Conservation (phyloP, 2,329 filamentous ascomycete species). For the Bipolaris bicolor region DNA sequence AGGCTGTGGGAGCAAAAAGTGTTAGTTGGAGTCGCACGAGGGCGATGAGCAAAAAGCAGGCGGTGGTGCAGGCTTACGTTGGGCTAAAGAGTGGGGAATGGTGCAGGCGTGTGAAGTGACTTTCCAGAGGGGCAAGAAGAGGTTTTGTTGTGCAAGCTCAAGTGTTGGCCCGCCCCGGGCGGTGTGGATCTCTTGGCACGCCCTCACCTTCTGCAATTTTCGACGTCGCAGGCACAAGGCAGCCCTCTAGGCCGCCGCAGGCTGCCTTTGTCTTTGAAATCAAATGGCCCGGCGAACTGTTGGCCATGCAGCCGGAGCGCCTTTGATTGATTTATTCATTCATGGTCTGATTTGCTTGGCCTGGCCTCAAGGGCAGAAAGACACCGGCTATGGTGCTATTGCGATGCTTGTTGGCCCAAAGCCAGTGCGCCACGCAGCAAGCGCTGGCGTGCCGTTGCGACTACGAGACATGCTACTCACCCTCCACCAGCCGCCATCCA, state of each 20-base stretch:
- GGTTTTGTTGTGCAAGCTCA: slow-evolving; percentile 43
- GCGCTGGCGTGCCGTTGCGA: slow-evolving; percentile 17
- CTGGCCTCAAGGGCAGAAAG: slow-evolving; percentile 18
- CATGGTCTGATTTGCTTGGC: neutral
- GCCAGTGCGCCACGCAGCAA: slow-evolving; percentile 46
- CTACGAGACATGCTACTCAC: too few relatives aligned
- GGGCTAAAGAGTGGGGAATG: slow-evolving; percentile 37
- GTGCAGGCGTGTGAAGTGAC: slow-evolving; percentile 29
- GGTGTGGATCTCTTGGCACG: slow-evolving; percentile 34
- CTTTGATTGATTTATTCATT: neutral
- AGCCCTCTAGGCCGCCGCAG: slow-evolving; percentile 32
- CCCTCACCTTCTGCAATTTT: slow-evolving; percentile 22
- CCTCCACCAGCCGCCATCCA: slow-evolving; percentile 11
- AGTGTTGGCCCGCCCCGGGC: slow-evolving; percentile 38
- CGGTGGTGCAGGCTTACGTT: slow-evolving; percentile 30
- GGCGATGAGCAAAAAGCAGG: slow-evolving; percentile 17
- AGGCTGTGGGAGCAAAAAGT: slow-evolving; percentile 23
- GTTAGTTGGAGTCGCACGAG: slow-evolving; percentile 26
- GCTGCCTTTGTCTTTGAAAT: slow-evolving; percentile 25
- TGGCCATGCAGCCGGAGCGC: neutral
- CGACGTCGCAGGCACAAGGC: slow-evolving; percentile 22
- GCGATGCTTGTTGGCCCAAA: slow-evolving; percentile 41
- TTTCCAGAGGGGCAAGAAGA: slow-evolving; percentile 43
- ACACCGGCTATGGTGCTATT: slow-evolving; percentile 48
- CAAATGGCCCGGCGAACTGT: neutral